These are phyloP conservation scores for Scedosporium apiospermum DNA, from an alignment of 2,329 filamentous ascomycete genomes.

Conservation along the genomic window DNA sequence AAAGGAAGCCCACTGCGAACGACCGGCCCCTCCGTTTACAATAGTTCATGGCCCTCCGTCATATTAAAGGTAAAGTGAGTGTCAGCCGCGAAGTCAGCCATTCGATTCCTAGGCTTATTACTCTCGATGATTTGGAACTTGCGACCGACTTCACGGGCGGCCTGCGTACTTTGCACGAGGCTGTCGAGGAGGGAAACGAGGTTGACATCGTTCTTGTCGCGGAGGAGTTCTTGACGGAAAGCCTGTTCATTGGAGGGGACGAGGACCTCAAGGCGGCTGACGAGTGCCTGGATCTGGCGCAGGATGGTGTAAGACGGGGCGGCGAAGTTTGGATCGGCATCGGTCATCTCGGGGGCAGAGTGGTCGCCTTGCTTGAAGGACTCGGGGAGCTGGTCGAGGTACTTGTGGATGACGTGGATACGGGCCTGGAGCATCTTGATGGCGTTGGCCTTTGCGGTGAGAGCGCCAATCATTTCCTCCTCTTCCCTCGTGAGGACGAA, in stretches of 20 bases:
- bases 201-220: conserved; percentile 76
- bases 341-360: conserved; percentile 28
- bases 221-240: conserved; percentile 61
- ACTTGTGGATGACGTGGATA: conserved; percentile 62
- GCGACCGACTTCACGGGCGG: conserved; percentile 63
- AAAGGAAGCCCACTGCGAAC: neutral
- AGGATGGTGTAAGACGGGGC: conserved; percentile 61
- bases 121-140: conserved; percentile 57
- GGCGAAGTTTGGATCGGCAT: conserved; percentile 7
- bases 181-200: conserved; percentile 67
- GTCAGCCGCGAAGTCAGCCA: neutral
- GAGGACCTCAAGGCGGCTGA: conserved; percentile 74
- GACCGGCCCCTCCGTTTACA: neutral
- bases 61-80: neutral
- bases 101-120: neutral
- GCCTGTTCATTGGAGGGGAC: conserved; percentile 57
- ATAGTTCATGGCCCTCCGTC: neutral
- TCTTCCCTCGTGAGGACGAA: conserved; percentile 46
- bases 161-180: conserved; percentile 62
- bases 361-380: conserved; percentile 22
- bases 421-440: conserved; percentile 85
- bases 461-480: conserved; percentile 51
- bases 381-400: conserved; percentile 57
- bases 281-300: conserved; percentile 77
- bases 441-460: conserved; percentile 85